Conservation (phyloP, 208 protist genomes). For the Trypanosoma cruzi region DNA sequence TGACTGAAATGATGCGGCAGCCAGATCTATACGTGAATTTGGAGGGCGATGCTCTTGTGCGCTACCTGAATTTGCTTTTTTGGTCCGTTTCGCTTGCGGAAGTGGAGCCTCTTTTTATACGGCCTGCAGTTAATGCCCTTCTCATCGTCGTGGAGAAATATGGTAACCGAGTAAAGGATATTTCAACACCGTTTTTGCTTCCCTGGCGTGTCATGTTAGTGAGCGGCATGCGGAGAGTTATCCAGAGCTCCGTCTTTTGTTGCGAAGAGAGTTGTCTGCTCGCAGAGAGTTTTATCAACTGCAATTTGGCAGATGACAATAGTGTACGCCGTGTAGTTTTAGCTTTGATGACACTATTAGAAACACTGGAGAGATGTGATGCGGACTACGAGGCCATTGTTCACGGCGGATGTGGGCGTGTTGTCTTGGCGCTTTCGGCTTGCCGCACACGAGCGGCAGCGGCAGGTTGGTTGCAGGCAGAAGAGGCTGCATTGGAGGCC, state of each 20-base stretch:
- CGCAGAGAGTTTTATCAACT: conserved; percentile 46
- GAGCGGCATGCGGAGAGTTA: conserved; percentile 45
- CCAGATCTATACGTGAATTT: conserved; percentile 9
- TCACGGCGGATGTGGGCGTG: conserved; percentile 34
- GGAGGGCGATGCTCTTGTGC: conserved; percentile 29
- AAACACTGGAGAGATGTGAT: conserved; percentile 52
- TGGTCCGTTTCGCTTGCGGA: conserved; percentile 55
- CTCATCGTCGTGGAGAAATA: conserved; percentile 29
- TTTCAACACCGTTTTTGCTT: conserved; percentile 35
- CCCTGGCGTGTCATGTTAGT: conserved; percentile 62
- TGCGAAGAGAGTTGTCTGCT: conserved; percentile 47
- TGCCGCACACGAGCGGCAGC: conserved; percentile 4
- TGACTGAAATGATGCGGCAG: conserved; percentile 10
- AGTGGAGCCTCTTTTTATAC: conserved; percentile 56
- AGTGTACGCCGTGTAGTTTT: conserved; percentile 51
- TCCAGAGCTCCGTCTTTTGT: conserved; percentile 55
- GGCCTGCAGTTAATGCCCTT: conserved; percentile 44
- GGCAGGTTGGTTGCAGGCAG: conserved; percentile 33
- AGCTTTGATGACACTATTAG: conserved; percentile 49
- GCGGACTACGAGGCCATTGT: conserved; percentile 21
- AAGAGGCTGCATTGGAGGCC: conserved; percentile 23
- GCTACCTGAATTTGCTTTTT: conserved; percentile 37
- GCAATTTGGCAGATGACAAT: conserved; percentile 55
- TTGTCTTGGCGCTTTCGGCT: conserved; percentile 37
- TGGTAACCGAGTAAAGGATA: background rate